A percentile compares a stretch with the other conserved stretches of the same genome.
These are phyloP conservation scores for Amoebophrya sp. DNA, from an alignment of 169 alveolate species.

Conservation along the genomic window DNA sequence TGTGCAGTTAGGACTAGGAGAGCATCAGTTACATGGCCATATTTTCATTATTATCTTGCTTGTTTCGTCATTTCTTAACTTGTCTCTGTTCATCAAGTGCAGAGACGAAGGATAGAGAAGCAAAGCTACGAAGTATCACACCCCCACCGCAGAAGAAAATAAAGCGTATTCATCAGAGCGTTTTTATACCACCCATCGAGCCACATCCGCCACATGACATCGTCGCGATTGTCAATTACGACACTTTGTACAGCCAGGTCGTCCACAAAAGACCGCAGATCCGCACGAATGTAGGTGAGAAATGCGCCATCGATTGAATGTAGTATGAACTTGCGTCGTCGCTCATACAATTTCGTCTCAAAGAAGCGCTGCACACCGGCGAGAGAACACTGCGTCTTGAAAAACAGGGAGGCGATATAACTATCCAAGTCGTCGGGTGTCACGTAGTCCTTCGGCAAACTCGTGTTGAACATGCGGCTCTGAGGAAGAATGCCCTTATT, in stretches of 20 bases:
- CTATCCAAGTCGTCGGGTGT: slow-evolving; percentile 21
- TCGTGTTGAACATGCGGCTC: slow-evolving; percentile 18
- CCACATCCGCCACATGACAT: slow-evolving; percentile 29
- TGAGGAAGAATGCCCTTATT: neutral
- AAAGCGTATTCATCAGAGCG: no score
- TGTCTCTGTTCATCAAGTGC: no score
- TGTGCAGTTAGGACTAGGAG: no score
- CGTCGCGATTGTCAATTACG: slow-evolving; percentile 18
- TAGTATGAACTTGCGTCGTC: neutral
- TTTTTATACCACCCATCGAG: slow-evolving; percentile 30
- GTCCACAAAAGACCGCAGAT: neutral
- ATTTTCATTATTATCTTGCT: no score
- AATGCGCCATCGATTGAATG: neutral
- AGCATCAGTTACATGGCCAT: no score
- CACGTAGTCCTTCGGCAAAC: neutral
- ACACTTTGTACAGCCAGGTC: neutral
- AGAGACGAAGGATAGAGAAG: no score
- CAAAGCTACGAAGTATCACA: no score
- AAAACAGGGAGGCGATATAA: neutral
- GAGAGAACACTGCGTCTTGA: slow-evolving; percentile 22
- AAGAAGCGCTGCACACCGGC: slow-evolving; percentile 24
- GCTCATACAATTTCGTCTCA: neutral
- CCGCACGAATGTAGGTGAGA: slow-evolving; percentile 16
- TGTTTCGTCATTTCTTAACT: no score
- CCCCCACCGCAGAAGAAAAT: no score